Percentiles rank a stretch among this genome's conserved stretches.
Conservation (phyloP, 1,139 yeast genomes). For the Scheffersomyces segobiensis region DNA sequence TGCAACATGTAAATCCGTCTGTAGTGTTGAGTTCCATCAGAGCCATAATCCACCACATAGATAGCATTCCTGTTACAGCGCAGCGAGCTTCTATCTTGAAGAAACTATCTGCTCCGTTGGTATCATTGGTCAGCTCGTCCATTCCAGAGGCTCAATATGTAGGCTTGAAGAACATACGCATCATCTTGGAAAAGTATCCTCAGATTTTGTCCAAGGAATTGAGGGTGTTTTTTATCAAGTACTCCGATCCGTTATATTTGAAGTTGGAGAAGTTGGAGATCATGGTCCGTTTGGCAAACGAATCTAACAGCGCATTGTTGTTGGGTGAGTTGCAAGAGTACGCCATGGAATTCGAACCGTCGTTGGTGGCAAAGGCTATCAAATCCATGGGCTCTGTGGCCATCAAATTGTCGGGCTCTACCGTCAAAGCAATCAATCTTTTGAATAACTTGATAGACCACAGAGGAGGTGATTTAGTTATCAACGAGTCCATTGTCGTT, state of each 20-base stretch:
- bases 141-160: conserved; percentile 96
- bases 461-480: conserved; percentile 69
- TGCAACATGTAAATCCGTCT: conserved; percentile 96
- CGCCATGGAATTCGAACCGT: conserved; percentile 91
- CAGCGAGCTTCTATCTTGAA: conserved; percentile 49
- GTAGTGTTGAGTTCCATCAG: conserved; percentile 89
- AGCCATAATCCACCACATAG: conserved; percentile 73
- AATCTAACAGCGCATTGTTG: conserved; percentile 64
- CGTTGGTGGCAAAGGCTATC: conserved; percentile 80
- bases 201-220: conserved; percentile 74
- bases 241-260: conserved; percentile 91
- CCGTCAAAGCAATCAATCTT: conserved; percentile 73
- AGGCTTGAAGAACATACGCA: conserved; percentile 86
- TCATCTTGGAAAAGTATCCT: conserved; percentile 88
- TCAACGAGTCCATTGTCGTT: conserved; percentile 78
- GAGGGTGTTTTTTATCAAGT: conserved; percentile 89
- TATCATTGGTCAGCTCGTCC: conserved; percentile 79
- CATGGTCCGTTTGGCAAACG: conserved; percentile 79
- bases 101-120: conserved; percentile 89
- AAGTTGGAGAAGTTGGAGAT: conserved; percentile 92
- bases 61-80: conserved; percentile 40
- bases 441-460: conserved; percentile 74
- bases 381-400: conserved; percentile 88
- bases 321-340: conserved; percentile 88
- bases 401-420: conserved; percentile 64